A percentile compares a stretch with the other conserved stretches of the same genome.
Conservation (phyloP, 176 grass and related monocot genomes). For the Oryza coarctata region DNA sequence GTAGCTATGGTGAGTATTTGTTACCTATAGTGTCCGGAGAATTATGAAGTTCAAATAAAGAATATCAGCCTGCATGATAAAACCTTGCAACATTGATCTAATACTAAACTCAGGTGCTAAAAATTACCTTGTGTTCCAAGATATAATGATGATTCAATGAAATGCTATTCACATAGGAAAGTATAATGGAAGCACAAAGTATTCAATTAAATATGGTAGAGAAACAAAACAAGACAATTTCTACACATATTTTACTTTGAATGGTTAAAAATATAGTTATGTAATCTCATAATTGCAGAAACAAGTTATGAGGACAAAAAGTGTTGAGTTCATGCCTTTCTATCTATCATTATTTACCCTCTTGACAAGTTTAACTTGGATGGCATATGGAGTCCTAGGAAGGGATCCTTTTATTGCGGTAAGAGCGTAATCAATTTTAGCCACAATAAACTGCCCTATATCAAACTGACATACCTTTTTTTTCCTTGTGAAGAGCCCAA, state of each 20-base stretch:
- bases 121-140: neutral
- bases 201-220: neutral
- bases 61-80: neutral
- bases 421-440: neutral
- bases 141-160: neutral
- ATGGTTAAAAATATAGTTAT: neutral
- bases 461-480: slow-evolving; percentile 1
- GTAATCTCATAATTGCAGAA: slow-evolving; percentile 37
- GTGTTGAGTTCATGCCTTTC: slow-evolving; percentile 91
- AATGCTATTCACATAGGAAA: neutral
- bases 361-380: slow-evolving; percentile 57
- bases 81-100: neutral
- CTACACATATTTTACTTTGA: neutral
- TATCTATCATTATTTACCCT: slow-evolving; percentile 76
- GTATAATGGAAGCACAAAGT: neutral
- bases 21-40: slow-evolving; percentile 5
- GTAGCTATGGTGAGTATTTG: slow-evolving; percentile 53
- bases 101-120: neutral
- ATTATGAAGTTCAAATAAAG: neutral
- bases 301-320: slow-evolving; percentile 74
- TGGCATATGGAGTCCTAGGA: slow-evolving; percentile 64
- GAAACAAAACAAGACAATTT: neutral
- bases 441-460: neutral
- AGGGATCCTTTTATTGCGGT: slow-evolving; percentile 68
- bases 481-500: slow-evolving; percentile 56